Conservation (phyloP, 2,329 filamentous ascomycete species). For the Onygenales sp. region DNA sequence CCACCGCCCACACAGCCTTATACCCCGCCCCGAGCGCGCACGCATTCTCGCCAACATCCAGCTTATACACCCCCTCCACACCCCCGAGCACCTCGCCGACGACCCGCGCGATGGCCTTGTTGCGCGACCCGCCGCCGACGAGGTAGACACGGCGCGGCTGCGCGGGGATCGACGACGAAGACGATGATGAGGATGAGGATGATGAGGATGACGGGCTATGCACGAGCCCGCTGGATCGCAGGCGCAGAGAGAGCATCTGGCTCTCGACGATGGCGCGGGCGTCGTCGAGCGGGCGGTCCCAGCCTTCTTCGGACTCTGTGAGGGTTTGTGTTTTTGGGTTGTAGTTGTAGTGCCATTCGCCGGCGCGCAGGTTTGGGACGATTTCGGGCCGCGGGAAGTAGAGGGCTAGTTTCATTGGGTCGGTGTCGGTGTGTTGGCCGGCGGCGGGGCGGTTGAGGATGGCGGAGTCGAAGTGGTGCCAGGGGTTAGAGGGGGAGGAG, state of each 20-base stretch:
- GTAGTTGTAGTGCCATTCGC: conserved; percentile 76
- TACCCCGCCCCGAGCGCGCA: conserved; percentile 91
- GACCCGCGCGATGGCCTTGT: conserved; percentile 77
- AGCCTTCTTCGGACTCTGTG: conserved; percentile 44
- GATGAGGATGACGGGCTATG: conserved; percentile 34
- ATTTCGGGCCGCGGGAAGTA: conserved; percentile 95
- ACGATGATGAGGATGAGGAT: no score
- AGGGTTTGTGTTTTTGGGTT: conserved; percentile 38
- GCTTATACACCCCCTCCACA: conserved; percentile 78
- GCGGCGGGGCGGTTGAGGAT: conserved; percentile 62
- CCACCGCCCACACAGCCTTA: conserved; percentile 88
- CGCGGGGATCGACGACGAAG: conserved; percentile 48
- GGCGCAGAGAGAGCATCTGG: conserved; percentile 83
- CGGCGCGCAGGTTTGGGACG: conserved; percentile 78
- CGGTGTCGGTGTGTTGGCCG: conserved; percentile 45
- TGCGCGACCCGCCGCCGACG: conserved; percentile 83
- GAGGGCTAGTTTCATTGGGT: conserved; percentile 74
- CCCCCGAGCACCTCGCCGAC: conserved; percentile 84
- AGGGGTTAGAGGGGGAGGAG: conserved; percentile 45
- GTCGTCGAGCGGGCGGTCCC: conserved; percentile 57
- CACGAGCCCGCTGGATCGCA: conserved; percentile 73
- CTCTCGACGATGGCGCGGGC: conserved; percentile 83
- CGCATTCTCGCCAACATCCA: conserved; percentile 91
- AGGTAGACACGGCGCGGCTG: conserved; percentile 89
- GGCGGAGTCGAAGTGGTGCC: conserved; percentile 70